Base-by-base conservation (phyloP, 345 rosid species). In the Camelina hispida region DNA sequence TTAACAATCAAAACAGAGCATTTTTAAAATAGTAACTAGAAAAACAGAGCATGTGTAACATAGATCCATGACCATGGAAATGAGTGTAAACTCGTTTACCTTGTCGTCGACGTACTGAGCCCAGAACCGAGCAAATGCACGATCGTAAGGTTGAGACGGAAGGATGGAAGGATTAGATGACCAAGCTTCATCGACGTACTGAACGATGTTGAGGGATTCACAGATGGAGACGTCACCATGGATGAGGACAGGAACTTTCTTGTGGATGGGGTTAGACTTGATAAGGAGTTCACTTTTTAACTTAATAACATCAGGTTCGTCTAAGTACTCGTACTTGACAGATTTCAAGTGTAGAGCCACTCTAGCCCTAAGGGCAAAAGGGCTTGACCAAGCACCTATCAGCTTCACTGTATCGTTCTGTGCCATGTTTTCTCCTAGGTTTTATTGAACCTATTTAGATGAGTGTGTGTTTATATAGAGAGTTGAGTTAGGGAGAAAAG, bases 41-140 rank as follows among this genome's bases (percentile, higher is more conserved):
- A 25, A 25, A 25, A 58, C 65, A 69, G 44, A 69, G 34, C 56
- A 57, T 17, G 1, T 16, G 13, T 40, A n/a, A 23, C 7, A 62
- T 34, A 66, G 70, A 67, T 20, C n/a, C 18, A 66, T 18, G 59
- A 28, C 30, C 30, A 28, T 28, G 30, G 12, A 20, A 28, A 0
- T 28, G 3, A 53, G 38, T 11, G 13, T 69, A 40, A 65, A 65
- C 25, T 17, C 23, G 11, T 34, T 2, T 54, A 87, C 91, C 91
- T 85, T 87, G 1, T 87, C 87, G 60, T 87, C 93, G 28, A 85
- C 32, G n/a, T 84, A 89, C 52, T 80, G 82, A 34, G 82, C 85
- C 97, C 97, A 91, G 69, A 89, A 89, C 6, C 97, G 86, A n/a
- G 89, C 86, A 40, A 22, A 32, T 17, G 96, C 89, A 3, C 96